Base-by-base conservation (phyloP, 768 basidiomycete genomes). In the Daedaleopsis nitida region DNA sequence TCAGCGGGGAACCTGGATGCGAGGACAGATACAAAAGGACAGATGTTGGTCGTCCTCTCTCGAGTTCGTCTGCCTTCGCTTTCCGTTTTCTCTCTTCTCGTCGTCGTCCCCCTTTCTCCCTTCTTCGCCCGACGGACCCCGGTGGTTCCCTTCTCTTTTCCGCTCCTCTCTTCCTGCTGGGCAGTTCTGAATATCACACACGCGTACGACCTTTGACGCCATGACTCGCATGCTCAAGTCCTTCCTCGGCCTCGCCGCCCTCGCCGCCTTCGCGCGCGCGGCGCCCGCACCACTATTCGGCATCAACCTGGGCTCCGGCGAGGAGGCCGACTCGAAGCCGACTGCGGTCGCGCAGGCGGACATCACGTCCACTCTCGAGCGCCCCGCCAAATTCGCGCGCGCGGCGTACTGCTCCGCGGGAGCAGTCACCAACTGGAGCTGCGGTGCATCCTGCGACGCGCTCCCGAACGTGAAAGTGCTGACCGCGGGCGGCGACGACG, bases 361-460 rank as follows among this genome's bases (percentile, higher is more conserved):
- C 13, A 63, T 71, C 50, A 55, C 60, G 12, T 51, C 53, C 2
- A 56, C 59, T 12, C 57, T 71, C 38, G 62, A 55, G 39, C 67
- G 67, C 5, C 71, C 71, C 13, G 71, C 68, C 11, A 49, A 65
- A 8, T 72, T 70, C 51, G 52, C 67, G 12, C 68, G 70, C 24
- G 60, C 63, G 11, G 70, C 65, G 39, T 74, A 74, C 49, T 74
- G 73, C 55, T 65, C 68, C 11, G 35, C 66, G 2, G 51, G 39
- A 8, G 39, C 53, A 45, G 69, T 70, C 19, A 51, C 54, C 6
- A 58, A 48, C 50, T 65, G 68, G 66, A 66, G 45, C 19, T 74
- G 73, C 60, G 71, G 73, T 10, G 63, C 54, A 10, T 59, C 70
- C 1, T 74, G 73, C 61, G 65, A 67, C 32, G 69, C 60, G 3